Evolutionary conservation across 2,329 filamentous ascomycete genomes (phyloP).

Genomic region (Zarea fungicola): DNA sequence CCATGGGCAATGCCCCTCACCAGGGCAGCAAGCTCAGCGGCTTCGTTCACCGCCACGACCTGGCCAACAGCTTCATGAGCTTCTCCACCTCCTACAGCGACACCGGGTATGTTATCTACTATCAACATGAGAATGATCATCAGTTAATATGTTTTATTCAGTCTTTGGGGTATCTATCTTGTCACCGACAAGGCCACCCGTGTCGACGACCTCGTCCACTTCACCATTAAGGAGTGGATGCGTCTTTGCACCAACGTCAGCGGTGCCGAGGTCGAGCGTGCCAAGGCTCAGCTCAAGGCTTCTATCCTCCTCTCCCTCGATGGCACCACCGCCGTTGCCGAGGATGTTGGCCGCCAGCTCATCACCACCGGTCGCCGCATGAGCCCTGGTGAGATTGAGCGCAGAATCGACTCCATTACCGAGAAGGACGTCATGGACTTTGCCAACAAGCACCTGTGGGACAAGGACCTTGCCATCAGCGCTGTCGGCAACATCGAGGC

Average conservation of each 20-base stretch:
- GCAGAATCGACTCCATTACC: slow-evolving; percentile 79
- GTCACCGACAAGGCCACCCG: slow-evolving; percentile 82
- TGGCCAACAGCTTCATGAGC: slow-evolving; percentile 99
- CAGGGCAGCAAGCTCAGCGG: slow-evolving; percentile 97
- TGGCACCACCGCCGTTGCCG: slow-evolving; percentile 92
- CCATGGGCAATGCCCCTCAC: slow-evolving; percentile 95
- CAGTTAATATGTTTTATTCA: slow-evolving; percentile 33
- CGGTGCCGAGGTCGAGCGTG: slow-evolving; percentile 90
- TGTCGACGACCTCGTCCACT: slow-evolving; percentile 95
- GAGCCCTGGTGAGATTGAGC: slow-evolving; percentile 90
- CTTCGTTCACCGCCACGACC: slow-evolving; percentile 87
- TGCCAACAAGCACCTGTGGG: slow-evolving; percentile 92
- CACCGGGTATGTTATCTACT: slow-evolving; percentile 68
- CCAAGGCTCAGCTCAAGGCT: slow-evolving; percentile 98
- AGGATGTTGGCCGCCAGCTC: slow-evolving; percentile 98
- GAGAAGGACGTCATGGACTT: slow-evolving; percentile 98
- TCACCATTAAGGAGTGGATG: slow-evolving; percentile 97
- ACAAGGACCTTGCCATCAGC: slow-evolving; percentile 90
- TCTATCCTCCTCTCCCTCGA: slow-evolving; percentile 95
- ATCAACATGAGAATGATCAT: not conserved
- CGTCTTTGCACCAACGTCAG: slow-evolving; percentile 85
- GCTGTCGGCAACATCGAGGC: slow-evolving; percentile 92
- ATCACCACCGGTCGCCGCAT: slow-evolving; percentile 93
- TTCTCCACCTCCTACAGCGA: slow-evolving; percentile 99
- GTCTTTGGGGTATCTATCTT: slow-evolving; percentile 99